Percentiles rank a stretch among this genome's conserved stretches.
These are phyloP conservation scores for Solanum pinnatisectum DNA, from an alignment of 257 asterid species.

Conservation along the genomic window DNA sequence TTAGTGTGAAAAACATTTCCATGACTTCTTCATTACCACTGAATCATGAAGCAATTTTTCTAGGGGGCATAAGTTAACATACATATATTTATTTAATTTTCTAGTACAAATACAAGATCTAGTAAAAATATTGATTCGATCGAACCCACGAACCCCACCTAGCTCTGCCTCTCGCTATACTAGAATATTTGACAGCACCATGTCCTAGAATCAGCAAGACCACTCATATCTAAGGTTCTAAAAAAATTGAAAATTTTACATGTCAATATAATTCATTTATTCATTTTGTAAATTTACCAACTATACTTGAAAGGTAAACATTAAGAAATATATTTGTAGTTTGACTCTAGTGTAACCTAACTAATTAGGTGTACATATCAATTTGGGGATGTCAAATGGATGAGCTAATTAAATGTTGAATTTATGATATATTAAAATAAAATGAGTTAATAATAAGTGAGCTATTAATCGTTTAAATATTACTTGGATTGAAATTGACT, in stretches of 20 bases:
- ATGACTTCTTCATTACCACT: neutral
- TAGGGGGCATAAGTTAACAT: neutral
- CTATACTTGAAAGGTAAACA: neutral
- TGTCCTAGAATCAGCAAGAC: neutral
- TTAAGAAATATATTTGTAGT: neutral
- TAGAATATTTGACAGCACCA: neutral
- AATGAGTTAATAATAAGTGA: neutral
- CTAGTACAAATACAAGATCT: too few relatives aligned
- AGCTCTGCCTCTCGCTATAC: neutral
- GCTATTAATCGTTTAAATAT: neutral
- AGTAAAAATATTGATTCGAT: too few relatives aligned
- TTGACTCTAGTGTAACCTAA: neutral
- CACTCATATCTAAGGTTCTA: neutral
- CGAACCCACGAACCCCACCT: neutral
- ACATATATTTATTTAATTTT: too few relatives aligned
- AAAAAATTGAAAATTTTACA: neutral
- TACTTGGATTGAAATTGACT: neutral
- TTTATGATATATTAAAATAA: neutral
- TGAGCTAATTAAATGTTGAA: neutral
- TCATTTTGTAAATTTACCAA: neutral
- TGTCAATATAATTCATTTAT: neutral
- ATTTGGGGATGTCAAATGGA: neutral
- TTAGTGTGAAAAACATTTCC: neutral
- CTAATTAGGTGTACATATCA: neutral
- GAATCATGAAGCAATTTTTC: neutral